phyloP scores from a whole-genome alignment of 2,329 filamentous ascomycete species.

The Tolypocladium sp. region DNA sequence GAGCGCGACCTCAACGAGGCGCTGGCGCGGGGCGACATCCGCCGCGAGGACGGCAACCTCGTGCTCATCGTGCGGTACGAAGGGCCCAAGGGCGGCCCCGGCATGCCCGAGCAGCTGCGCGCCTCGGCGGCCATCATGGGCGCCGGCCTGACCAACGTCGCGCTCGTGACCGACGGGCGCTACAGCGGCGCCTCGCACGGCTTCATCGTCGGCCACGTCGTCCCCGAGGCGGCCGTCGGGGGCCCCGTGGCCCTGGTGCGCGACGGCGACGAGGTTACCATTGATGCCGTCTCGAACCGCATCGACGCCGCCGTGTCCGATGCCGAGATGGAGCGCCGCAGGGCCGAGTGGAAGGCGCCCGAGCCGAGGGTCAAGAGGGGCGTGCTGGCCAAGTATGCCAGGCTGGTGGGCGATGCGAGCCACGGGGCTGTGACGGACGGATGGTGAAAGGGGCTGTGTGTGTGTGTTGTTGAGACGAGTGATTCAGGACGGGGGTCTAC shows the following conservation, averaged over 20 bases:
- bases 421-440: slow-evolving; percentile 81
- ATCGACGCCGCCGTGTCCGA: slow-evolving; percentile 60
- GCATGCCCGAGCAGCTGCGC: slow-evolving; percentile 92
- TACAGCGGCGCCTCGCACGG: slow-evolving; percentile 85
- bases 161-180: slow-evolving; percentile 83
- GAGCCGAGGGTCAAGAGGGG: slow-evolving; percentile 68
- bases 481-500: neutral
- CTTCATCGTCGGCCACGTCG: slow-evolving; percentile 90
- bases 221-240: slow-evolving; percentile 80
- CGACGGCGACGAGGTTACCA: slow-evolving; percentile 76
- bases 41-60: slow-evolving; percentile 56
- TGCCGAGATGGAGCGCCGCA: slow-evolving; percentile 58
- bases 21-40: slow-evolving; percentile 57
- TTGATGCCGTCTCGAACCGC: slow-evolving; percentile 72
- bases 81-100: slow-evolving; percentile 84
- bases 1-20: slow-evolving; percentile 71
- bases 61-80: slow-evolving; percentile 91
- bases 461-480: neutral
- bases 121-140: slow-evolving; percentile 89
- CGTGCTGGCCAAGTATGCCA: slow-evolving; percentile 81
- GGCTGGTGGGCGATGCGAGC: slow-evolving; percentile 81
- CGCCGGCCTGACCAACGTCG: slow-evolving; percentile 76
- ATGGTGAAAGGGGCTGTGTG: slow-evolving; percentile 11
- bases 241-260: slow-evolving; percentile 78
- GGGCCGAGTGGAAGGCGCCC: slow-evolving; percentile 62